A percentile compares a stretch with the other conserved stretches of the same genome.
Evolutionary conservation across 192 early-diverging fungal genomes (phyloP).

Genomic region (Spinellus fusiger): DNA sequence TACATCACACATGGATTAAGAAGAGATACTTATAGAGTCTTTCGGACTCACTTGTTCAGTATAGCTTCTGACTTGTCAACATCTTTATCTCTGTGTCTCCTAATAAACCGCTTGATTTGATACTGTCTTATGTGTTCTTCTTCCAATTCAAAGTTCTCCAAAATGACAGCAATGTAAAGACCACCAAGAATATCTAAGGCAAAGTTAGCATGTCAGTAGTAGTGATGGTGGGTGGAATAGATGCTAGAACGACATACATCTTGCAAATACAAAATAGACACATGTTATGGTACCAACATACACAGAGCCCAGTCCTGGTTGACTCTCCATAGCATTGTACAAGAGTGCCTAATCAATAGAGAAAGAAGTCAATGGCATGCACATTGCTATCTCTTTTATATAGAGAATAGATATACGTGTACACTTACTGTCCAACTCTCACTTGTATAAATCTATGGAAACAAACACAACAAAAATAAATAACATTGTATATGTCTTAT

Average conservation of each 20-base stretch:
- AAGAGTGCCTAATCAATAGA: conserved; percentile 38
- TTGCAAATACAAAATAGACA: conserved; percentile 41
- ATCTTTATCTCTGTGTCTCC: conserved; percentile 7
- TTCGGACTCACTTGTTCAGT: background rate
- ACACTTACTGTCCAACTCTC: conserved; percentile 30
- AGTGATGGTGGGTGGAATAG: too few relatives aligned
- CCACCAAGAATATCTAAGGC: conserved; percentile 45
- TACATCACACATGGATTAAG: too few relatives aligned
- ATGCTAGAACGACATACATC: conserved; percentile 36
- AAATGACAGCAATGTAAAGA: conserved; percentile 51
- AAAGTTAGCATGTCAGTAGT: too few relatives aligned
- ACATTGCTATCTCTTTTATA: background rate
- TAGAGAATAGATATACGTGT: background rate
- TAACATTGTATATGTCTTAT: background rate
- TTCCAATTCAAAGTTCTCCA: conserved; percentile 53
- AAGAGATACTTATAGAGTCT: too few relatives aligned
- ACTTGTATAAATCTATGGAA: conserved; percentile 21
- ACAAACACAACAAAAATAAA: background rate
- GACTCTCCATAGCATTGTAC: conserved; percentile 42
- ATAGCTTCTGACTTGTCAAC: conserved; percentile 7
- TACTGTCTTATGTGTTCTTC: conserved; percentile 37
- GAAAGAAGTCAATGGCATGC: background rate
- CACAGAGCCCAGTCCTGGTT: conserved; percentile 28
- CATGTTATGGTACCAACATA: conserved; percentile 37
- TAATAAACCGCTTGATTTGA: conserved; percentile 27